Evolutionary conservation across 345 rosid species (phyloP), one percentile per base, ranked within the genome.

Genomic region (Bruguiera sexangula): DNA sequence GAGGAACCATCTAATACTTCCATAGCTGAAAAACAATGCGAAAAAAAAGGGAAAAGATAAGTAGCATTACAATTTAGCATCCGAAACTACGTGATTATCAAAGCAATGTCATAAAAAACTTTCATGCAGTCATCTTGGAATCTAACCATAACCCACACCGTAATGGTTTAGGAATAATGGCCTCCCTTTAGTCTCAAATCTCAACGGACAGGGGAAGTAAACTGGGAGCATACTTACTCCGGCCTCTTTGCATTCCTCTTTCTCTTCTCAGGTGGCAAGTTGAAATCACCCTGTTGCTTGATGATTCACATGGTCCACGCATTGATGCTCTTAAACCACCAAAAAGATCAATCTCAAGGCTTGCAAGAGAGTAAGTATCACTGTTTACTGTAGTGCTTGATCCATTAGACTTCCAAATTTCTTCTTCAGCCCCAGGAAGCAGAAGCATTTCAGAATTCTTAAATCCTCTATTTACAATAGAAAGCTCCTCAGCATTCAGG

Each of bases 401-500:
- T 8, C 68, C 83, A 58, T 60, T 60, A 65, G 82, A 76, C 60
- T 74, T 65, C 72, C 72, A 61, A 15, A 67, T 4, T 26, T 75
- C 77, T 51, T 69, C 77, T 64, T 69, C 71, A 64, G 59, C 57
- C 50, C 65, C 75, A 21, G 82, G 79, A 72, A 69, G 64, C 32
- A 29, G 0, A 60, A 46, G 31, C 21, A 8, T 51, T 63, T 69
- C 83, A 29, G 74, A 74, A 50, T 66, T 78, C 63, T 54, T 77
- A 43, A 60, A 86, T 50, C 86, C 82, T 71, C 70, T 74, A 63
- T 86, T 86, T 11, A 82, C 72, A 26, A 81, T 52, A 52, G 65
- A 73, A 62, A 84, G 67, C 65, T 84, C 90, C 69, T 82, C 88
- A 4, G 78, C 77, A 66, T 81, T 73, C 82, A 86, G 71, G 65